phyloP scores from a whole-genome alignment of 2,329 filamentous ascomycete genomes.

The Ramichloridium luteum region DNA sequence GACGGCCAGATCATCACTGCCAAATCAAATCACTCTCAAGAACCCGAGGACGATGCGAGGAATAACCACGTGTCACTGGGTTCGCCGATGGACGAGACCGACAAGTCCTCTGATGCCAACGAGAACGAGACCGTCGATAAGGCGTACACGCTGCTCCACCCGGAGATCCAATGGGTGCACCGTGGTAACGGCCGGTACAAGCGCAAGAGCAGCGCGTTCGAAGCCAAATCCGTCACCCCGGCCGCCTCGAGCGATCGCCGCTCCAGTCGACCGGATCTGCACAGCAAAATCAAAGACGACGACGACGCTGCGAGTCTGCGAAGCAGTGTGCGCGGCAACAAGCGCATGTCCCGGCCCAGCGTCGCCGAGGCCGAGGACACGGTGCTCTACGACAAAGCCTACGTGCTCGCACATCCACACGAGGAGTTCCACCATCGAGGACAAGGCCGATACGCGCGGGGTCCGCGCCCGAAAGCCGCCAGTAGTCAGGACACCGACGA shows the following conservation, averaged over 20 bases:
- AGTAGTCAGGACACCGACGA: not conserved
- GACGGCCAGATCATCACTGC: conserved; percentile 1
- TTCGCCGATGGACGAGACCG: not conserved
- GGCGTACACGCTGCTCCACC: conserved; percentile 10
- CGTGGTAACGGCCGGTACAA: conserved; percentile 14
- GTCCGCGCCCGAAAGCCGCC: conserved; percentile 7
- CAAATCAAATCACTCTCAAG: not conserved
- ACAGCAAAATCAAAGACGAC: conserved; percentile 5
- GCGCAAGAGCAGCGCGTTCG: conserved; percentile 9
- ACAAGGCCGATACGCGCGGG: conserved; percentile 18
- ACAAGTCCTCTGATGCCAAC: not conserved
- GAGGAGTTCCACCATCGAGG: conserved; percentile 20
- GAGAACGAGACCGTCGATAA: conserved; percentile 5
- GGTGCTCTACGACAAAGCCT: conserved; percentile 13
- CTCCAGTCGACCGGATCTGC: conserved; percentile 10
- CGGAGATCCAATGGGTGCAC: conserved; percentile 13
- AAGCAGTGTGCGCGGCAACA: conserved; percentile 7
- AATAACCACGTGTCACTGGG: not conserved
- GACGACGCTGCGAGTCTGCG: conserved; percentile 11
- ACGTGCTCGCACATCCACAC: conserved; percentile 15
- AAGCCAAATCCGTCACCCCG: conserved; percentile 5
- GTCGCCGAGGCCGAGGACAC: conserved; percentile 6
- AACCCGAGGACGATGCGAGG: not conserved
- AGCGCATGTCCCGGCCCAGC: conserved; percentile 8
- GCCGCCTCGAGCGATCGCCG: conserved; percentile 12